phyloP scores from a whole-genome alignment of 2,329 filamentous ascomycete genomes.

The Phaeosphaeria sp. region DNA sequence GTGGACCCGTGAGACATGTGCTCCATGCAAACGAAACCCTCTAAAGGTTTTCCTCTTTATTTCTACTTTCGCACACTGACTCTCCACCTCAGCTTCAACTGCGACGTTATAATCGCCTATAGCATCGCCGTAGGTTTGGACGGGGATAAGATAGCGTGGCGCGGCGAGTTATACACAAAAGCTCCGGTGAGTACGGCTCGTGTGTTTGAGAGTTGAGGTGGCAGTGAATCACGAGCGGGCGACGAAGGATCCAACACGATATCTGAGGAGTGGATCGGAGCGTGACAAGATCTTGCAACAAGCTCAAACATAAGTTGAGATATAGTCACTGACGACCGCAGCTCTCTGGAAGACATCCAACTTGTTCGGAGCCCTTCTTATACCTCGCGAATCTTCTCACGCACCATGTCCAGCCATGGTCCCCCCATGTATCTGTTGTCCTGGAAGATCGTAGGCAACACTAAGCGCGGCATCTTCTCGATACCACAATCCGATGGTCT shows the following conservation, averaged over 20 bases:
- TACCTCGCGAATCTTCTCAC: too few relatives aligned
- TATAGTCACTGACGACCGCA: slow-evolving; percentile 1
- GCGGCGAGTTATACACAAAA: slow-evolving; percentile 14
- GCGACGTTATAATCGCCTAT: too few relatives aligned
- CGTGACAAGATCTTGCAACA: neutral
- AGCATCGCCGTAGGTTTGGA: too few relatives aligned
- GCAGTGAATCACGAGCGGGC: slow-evolving; percentile 16
- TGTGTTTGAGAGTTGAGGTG: slow-evolving; percentile 19
- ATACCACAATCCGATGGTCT: neutral
- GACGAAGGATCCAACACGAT: slow-evolving; percentile 5
- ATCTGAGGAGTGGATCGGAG: slow-evolving; percentile 14
- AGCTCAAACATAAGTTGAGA: neutral
- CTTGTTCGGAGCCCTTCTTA: neutral
- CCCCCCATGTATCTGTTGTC: neutral
- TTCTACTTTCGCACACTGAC: too few relatives aligned
- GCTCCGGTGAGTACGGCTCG: slow-evolving; percentile 18
- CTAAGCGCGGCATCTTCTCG: neutral
- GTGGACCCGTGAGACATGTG: too few relatives aligned
- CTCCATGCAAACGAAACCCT: too few relatives aligned
- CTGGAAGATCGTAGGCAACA: neutral
- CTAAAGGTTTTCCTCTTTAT: too few relatives aligned
- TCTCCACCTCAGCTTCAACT: too few relatives aligned
- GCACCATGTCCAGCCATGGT: neutral
- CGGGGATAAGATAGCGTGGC: too few relatives aligned
- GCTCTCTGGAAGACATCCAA: slow-evolving; percentile 12